Evolutionary conservation across 2,329 filamentous ascomycete species (phyloP).

Genomic region (Xylaria sp.): DNA sequence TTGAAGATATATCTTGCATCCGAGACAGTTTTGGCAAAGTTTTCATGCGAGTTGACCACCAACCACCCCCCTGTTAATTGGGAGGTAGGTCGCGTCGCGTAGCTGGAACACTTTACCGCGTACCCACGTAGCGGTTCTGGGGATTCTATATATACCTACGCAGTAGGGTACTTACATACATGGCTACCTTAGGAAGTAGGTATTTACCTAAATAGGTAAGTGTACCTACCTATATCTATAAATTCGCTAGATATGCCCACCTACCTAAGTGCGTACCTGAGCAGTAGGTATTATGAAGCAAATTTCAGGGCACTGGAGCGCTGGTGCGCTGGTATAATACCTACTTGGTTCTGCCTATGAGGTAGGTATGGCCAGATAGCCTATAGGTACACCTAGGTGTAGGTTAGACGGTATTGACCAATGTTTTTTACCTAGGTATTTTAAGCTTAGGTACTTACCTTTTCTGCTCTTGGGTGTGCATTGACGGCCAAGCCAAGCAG

Average conservation of each 20-base stretch:
- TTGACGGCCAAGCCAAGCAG: not conserved
- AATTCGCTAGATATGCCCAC: too few species aligned
- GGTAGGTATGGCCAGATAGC: too few species aligned
- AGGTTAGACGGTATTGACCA: not conserved
- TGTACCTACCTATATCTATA: too few species aligned
- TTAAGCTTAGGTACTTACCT: not conserved
- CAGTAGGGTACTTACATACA: too few species aligned
- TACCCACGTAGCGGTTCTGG: too few species aligned
- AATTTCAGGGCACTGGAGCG: too few species aligned
- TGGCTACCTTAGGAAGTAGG: too few species aligned
- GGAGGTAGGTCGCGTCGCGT: conserved; percentile 21
- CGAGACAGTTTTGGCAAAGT: conserved; percentile 6
- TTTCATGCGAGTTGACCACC: not conserved
- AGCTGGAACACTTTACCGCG: too few species aligned
- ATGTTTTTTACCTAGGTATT: too few species aligned
- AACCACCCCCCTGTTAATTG: conserved; percentile 11
- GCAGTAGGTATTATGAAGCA: too few species aligned
- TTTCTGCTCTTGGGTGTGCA: conserved; percentile 1
- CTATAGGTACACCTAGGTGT: not conserved
- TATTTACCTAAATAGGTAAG: not conserved
- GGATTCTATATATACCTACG: too few species aligned
- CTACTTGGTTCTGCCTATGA: not conserved
- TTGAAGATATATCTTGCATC: conserved; percentile 6
- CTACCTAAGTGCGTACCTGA: too few species aligned
- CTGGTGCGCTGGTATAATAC: not conserved